phyloP scores from a whole-genome alignment of 257 asterid genomes.

The Haberlea rhodopensis region DNA sequence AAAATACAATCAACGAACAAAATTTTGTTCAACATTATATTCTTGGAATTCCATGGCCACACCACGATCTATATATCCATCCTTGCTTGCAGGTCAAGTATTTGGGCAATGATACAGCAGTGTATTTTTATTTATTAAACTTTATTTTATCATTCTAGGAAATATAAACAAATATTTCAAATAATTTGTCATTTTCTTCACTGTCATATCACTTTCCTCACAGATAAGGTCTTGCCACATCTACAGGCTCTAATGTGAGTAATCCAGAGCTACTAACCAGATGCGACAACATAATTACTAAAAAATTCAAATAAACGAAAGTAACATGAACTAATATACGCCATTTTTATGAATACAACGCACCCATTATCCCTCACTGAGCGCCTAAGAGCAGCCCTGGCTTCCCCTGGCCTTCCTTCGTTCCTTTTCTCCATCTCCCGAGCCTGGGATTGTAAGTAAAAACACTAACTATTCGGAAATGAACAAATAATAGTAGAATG shows the following conservation, averaged over 20 bases:
- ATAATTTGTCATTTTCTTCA: neutral
- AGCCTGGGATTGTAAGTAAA: slow-evolving; percentile 48
- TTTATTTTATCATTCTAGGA: no score
- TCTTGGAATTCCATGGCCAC: no score
- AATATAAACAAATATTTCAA: neutral
- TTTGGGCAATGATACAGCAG: no score
- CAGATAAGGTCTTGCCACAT: neutral
- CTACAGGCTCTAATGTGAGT: neutral
- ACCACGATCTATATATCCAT: no score
- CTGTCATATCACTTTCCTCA: neutral
- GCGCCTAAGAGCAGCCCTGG: slow-evolving; percentile 89
- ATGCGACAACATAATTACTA: neutral
- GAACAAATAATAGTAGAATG: slow-evolving; percentile 8
- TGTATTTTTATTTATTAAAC: no score
- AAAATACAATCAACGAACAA: no score
- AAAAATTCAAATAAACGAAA: neutral
- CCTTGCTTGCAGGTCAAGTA: no score
- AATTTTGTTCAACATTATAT: no score
- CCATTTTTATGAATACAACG: slow-evolving; percentile 21
- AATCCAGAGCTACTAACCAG: neutral
- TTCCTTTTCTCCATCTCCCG: slow-evolving; percentile 96
- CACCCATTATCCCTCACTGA: slow-evolving; percentile 97
- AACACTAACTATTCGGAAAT: slow-evolving; percentile 1
- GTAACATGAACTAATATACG: neutral
- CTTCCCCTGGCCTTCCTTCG: slow-evolving; percentile 97